A percentile compares a stretch with the other conserved stretches of the same genome.
Conservation (phyloP, 2,329 filamentous ascomycete species). For the Gnomoniopsis sp. region DNA sequence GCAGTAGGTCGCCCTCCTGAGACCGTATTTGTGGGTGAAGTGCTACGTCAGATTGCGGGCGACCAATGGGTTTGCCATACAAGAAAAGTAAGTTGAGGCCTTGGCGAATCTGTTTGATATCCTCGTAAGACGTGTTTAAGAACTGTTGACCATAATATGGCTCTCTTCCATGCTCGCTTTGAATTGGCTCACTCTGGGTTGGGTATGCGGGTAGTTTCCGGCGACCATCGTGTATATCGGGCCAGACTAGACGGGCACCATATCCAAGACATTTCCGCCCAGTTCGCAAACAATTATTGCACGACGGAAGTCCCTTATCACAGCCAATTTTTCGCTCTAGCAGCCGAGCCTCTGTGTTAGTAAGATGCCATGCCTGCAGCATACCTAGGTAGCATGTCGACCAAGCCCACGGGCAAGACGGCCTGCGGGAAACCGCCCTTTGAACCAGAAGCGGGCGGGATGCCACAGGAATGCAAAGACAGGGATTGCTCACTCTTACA, state of each 20-base stretch:
- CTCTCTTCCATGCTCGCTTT: constrained; percentile 4
- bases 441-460: not conserved
- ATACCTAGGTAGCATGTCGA: not conserved
- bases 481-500: constrained; percentile 36
- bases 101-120: constrained; percentile 26
- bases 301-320: constrained; percentile 39
- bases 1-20: constrained; percentile 27
- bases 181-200: not conserved
- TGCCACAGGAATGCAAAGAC: not conserved
- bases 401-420: not conserved
- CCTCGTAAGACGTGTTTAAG: constrained; percentile 36
- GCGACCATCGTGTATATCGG: constrained; percentile 43
- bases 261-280: constrained; percentile 41
- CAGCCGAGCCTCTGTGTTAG: constrained; percentile 4
- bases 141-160: constrained; percentile 34
- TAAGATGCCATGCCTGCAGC: not conserved
- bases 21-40: constrained; percentile 27
- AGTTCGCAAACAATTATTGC: constrained; percentile 41
- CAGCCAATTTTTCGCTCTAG: constrained; percentile 46
- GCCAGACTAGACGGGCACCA: constrained; percentile 43
- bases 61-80: constrained; percentile 23
- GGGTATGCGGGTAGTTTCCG: constrained; percentile 24
- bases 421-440: not conserved
- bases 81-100: constrained; percentile 28
- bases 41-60: constrained; percentile 24